Evolutionary conservation across 208 protist species (phyloP).

Genomic region (Eutreptiella sp.): DNA sequence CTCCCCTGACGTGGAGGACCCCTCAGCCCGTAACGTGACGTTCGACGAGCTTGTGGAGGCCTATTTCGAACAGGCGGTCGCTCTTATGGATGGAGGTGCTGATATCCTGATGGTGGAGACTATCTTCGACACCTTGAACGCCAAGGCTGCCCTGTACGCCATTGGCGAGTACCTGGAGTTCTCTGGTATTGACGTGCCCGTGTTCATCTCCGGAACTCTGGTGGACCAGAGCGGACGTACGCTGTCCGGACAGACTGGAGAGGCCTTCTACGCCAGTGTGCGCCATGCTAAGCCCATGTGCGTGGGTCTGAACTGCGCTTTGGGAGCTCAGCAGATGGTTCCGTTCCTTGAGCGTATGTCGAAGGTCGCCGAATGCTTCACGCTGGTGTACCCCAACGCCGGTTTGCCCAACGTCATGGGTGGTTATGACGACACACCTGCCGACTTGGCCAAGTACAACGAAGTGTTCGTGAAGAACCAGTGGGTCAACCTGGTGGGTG

Average conservation of each 20-base stretch:
- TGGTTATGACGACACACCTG: constrained; percentile 59
- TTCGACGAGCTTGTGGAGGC: constrained; percentile 84
- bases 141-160: constrained; percentile 86
- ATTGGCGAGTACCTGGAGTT: constrained; percentile 77
- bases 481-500: constrained; percentile 61
- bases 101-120: constrained; percentile 93
- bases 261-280: constrained; percentile 85
- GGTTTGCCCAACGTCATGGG: constrained; percentile 67
- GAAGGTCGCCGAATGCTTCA: constrained; percentile 51
- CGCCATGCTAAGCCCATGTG: constrained; percentile 69
- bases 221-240: constrained; percentile 84
- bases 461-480: constrained; percentile 45
- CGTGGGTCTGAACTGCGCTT: constrained; percentile 91
- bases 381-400: constrained; percentile 63
- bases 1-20: constrained; percentile 82
- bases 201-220: constrained; percentile 85
- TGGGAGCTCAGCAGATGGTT: constrained; percentile 63
- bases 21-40: constrained; percentile 77
- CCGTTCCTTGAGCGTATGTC: constrained; percentile 50
- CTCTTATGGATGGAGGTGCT: constrained; percentile 81
- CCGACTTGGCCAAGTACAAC: constrained; percentile 53
- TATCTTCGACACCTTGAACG: constrained; percentile 82
- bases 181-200: constrained; percentile 47
- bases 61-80: constrained; percentile 79
- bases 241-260: constrained; percentile 90